phyloP scores from a whole-genome alignment of 1,139 yeast genomes.

The Meyerozyma smithsonii region DNA sequence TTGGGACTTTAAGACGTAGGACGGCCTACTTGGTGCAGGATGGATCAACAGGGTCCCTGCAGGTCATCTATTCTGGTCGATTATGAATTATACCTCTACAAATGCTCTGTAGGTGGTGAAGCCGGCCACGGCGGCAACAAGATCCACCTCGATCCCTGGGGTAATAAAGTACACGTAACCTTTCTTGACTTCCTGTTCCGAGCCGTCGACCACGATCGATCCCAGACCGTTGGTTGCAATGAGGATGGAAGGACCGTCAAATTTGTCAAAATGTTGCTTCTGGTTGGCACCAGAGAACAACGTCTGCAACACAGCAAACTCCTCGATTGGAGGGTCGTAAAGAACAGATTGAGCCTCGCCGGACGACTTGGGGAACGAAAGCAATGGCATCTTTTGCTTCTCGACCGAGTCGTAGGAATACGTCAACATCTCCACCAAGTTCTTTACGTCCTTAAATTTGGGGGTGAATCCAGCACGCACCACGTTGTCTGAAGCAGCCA shows the following conservation, averaged over 20 bases:
- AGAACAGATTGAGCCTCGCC: conserved; percentile 67
- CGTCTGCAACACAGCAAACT: conserved; percentile 86
- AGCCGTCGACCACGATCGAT: conserved; percentile 37
- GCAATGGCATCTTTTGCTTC: conserved; percentile 84
- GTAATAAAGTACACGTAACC: conserved; percentile 86
- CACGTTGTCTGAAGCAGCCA: conserved; percentile 98
- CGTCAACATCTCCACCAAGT: conserved; percentile 86
- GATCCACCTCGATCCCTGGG: conserved; percentile 63
- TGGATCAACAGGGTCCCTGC: not conserved
- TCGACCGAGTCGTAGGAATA: conserved; percentile 85
- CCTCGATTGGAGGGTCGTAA: conserved; percentile 95
- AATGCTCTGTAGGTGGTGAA: conserved; percentile 86
- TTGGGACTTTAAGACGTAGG: too few relatives aligned
- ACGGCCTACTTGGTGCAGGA: not conserved
- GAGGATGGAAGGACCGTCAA: conserved; percentile 85
- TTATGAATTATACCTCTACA: conserved; percentile 54
- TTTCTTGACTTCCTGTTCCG: conserved; percentile 43
- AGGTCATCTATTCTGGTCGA: too few relatives aligned
- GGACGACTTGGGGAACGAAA: conserved; percentile 53
- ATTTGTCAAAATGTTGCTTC: conserved; percentile 44
- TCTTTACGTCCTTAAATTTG: conserved; percentile 90
- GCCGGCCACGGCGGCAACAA: conserved; percentile 42
- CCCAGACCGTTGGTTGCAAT: conserved; percentile 84
- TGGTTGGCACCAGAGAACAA: conserved; percentile 45
- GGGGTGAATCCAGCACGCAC: conserved; percentile 99